phyloP scores from a whole-genome alignment of 1,139 yeast genomes.

The Saccharomyces hybrid region DNA sequence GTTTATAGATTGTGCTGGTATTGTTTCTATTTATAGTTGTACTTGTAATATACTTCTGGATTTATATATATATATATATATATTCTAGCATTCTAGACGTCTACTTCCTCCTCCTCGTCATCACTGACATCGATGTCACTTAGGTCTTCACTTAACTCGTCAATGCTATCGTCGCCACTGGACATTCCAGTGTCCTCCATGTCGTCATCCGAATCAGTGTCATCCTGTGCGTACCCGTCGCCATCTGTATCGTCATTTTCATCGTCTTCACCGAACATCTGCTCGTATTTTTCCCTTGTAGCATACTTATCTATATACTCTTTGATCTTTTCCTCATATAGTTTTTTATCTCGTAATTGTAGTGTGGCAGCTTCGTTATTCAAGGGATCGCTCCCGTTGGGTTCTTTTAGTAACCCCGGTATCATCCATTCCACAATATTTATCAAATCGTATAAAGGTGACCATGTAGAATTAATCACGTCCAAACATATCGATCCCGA shows the following conservation, averaged over 20 bases:
- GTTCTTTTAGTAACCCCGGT: constrained; percentile 86
- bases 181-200: constrained; percentile 15
- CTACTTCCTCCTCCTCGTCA: constrained; percentile 30
- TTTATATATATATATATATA: background rate
- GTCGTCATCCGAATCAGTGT: constrained; percentile 14
- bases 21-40: background rate
- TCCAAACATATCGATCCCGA: constrained; percentile 94
- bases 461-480: constrained; percentile 96
- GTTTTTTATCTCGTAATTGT: constrained; percentile 60
- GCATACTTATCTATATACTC: constrained; percentile 74
- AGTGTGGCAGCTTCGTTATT: constrained; percentile 86
- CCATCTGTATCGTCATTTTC: constrained; percentile 46
- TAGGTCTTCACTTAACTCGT: constrained; percentile 36
- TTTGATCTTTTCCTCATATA: constrained; percentile 64
- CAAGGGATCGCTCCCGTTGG: constrained; percentile 90
- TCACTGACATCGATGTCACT: constrained; percentile 39
- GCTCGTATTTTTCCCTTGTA: constrained; percentile 39
- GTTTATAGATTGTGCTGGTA: background rate
- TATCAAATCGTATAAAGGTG: constrained; percentile 89
- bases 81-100: background rate
- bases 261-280: constrained; percentile 40
- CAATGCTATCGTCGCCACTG: constrained; percentile 20
- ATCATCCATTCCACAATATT: constrained; percentile 89
- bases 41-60: background rate
- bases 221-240: constrained; percentile 29